Base-by-base conservation (phyloP, 179 eudicot genomes). In the Silene noctiflora region DNA sequence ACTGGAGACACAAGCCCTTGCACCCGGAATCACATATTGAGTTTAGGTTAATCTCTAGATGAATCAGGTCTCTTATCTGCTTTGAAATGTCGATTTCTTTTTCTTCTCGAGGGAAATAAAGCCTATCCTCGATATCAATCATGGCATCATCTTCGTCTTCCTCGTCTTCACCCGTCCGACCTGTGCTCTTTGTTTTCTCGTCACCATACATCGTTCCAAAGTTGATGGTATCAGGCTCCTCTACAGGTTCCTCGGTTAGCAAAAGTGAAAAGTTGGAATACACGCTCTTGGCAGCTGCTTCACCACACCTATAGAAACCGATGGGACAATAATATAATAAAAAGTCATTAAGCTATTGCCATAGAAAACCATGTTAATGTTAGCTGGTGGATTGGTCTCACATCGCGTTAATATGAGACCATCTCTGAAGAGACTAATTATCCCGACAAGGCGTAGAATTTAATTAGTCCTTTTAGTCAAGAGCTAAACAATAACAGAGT, bases 1-100 rank as follows among this genome's bases (percentile, higher is more conserved):
- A 95, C 13, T 77, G 79, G 16, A 93, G 87, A 73, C 98, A 93
- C 63, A 90, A 6, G 46, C 98, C 99, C 85, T 81, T 88, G 85
- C 99, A 95, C 31, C 70, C 76, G 2, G 93, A 79, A 84, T 86
- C 88, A 77, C 99, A 93, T 4, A 93, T 27, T 12, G 91, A 84
- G 69, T 82, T 83, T 9, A 95, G 81, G 66, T 89, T 90, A 83
- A 93, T 93, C 86, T 95, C 97, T 2, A 95, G 65, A 79, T 95
- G 99, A 81, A 95, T 75, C 82, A 89, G 75, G 86, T 95, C 99
- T 85, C 99, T 88, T 31, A 91, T 80, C 24, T 85, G 88, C 87
- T 95, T 95, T n/a, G 99, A 95, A 75, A 95, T 93, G 85, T 95
- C 97, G 11, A 95, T 87, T 71, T 77, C 79, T 78, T 86, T 93